Evolutionary conservation across 1,284 basidiomycete genomes (phyloP).

Genomic region (Puccinia polysora): DNA sequence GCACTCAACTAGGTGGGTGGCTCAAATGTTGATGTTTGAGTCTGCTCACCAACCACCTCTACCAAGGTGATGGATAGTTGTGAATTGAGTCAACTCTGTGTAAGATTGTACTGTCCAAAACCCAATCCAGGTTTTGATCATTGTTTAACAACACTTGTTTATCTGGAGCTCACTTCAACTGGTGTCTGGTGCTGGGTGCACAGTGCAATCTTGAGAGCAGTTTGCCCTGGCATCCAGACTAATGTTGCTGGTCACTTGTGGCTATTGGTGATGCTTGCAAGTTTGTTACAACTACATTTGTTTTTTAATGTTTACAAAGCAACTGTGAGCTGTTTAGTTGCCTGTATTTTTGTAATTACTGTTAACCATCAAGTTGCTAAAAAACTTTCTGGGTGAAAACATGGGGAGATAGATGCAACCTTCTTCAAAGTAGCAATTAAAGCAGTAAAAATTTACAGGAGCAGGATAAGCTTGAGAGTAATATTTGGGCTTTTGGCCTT

Average conservation of each 20-base stretch:
- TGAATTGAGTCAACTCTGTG: conserved; percentile 45
- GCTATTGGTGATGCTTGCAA: conserved; percentile 8
- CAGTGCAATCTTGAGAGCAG: no score
- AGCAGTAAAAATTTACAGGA: no score
- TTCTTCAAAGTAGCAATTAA: no score
- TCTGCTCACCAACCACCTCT: conserved; percentile 37
- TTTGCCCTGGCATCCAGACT: neutral
- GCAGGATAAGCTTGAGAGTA: no score
- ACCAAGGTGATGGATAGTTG: conserved; percentile 44
- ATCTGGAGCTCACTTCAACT: conserved; percentile 25
- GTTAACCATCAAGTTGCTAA: no score
- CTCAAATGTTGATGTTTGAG: neutral
- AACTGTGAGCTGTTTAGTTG: no score
- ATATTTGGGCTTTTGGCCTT: no score
- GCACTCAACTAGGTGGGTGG: conserved; percentile 39
- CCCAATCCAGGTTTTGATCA: neutral
- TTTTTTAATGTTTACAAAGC: no score
- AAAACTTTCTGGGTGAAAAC: no score
- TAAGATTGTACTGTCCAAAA: no score
- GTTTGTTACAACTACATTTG: conserved; percentile 22
- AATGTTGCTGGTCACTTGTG: neutral
- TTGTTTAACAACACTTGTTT: conserved; percentile 36
- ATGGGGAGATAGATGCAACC: no score
- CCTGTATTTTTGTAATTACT: no score
- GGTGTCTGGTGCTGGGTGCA: neutral